These are phyloP conservation scores for Hymenoscyphus infarciens DNA, from an alignment of 2,329 filamentous ascomycete species.

Conservation along the genomic window DNA sequence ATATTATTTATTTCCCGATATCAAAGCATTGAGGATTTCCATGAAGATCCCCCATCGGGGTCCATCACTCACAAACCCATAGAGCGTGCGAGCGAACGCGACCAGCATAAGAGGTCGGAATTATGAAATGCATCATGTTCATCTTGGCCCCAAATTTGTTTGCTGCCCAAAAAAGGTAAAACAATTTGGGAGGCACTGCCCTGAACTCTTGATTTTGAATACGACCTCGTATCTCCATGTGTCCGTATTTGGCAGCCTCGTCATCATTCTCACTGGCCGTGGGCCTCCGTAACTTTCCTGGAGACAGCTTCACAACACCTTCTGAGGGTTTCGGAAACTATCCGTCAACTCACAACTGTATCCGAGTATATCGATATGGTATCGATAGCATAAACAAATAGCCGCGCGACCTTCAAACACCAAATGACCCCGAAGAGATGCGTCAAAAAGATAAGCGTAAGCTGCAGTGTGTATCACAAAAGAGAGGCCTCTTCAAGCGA, in stretches of 20 bases:
- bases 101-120: neutral
- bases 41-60: neutral
- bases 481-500: neutral
- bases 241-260: neutral
- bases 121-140: neutral
- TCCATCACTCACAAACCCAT: neutral
- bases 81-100: neutral
- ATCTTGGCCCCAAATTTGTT: neutral
- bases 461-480: neutral
- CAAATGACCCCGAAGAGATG: neutral
- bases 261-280: neutral
- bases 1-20: neutral
- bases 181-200: neutral
- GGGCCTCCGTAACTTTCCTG: neutral
- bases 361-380: too few species aligned
- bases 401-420: slow-evolving; percentile 2
- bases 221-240: neutral
- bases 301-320: neutral
- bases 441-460: neutral
- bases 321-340: neutral
- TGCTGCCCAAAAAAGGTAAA: neutral
- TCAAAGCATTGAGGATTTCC: neutral
- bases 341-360: neutral
- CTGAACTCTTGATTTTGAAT: neutral
- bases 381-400: neutral